Conservation (phyloP, 192 early-diverging fungal genomes). For the Coemansia sp. region DNA sequence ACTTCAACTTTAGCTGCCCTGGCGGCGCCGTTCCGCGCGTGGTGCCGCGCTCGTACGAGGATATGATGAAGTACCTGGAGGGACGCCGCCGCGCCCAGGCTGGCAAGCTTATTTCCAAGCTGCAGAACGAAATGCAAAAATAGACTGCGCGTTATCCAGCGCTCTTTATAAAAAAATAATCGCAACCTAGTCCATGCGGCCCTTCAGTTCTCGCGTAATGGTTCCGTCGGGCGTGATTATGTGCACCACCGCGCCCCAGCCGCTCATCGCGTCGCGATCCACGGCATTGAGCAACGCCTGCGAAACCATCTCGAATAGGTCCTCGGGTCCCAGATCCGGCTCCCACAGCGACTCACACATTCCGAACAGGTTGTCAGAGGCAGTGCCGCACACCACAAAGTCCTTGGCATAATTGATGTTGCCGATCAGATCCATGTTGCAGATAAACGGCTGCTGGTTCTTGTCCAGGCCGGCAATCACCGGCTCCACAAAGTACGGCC, state of each 20-base stretch:
- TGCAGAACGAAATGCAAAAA: slow-evolving; percentile 41
- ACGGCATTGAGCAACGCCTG: slow-evolving; percentile 92
- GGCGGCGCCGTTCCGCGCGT: slow-evolving; percentile 52
- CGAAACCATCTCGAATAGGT: slow-evolving; percentile 94
- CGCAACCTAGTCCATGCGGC: slow-evolving; percentile 60
- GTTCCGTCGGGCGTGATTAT: slow-evolving; percentile 84
- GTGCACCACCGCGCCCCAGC: slow-evolving; percentile 96
- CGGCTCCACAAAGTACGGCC: slow-evolving; percentile 92
- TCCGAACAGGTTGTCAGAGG: slow-evolving; percentile 82
- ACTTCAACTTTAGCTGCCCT: slow-evolving; percentile 71
- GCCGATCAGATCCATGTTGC: slow-evolving; percentile 92
- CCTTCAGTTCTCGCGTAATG: slow-evolving; percentile 83
- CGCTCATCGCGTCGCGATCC: slow-evolving; percentile 89
- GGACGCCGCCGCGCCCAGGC: slow-evolving; percentile 60
- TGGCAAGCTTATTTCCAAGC: slow-evolving; percentile 45
- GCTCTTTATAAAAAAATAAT: too few relatives aligned
- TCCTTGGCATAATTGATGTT: slow-evolving; percentile 89
- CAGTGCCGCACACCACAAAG: slow-evolving; percentile 93
- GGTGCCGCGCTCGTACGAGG: slow-evolving; percentile 77
- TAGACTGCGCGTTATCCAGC: too few relatives aligned
- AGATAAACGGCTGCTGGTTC: slow-evolving; percentile 87
- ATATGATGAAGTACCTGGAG: slow-evolving; percentile 76
- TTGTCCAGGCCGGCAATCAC: slow-evolving; percentile 93
- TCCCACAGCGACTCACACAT: slow-evolving; percentile 98
- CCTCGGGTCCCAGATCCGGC: slow-evolving; percentile 94